Conservation (phyloP, 2,329 filamentous ascomycete genomes). For the Didymella pomorum region DNA sequence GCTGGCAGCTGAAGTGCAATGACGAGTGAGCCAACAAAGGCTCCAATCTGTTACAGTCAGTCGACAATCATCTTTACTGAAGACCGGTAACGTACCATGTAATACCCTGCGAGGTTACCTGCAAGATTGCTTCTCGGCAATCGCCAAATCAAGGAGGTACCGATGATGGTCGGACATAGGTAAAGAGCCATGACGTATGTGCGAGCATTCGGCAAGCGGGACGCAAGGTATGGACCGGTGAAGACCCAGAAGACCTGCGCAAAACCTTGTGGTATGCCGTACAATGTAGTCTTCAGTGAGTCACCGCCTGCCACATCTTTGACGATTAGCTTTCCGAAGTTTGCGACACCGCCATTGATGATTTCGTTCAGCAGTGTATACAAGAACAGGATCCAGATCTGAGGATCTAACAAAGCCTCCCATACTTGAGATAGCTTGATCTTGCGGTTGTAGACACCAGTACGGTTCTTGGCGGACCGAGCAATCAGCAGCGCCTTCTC, state of each 20-base stretch:
- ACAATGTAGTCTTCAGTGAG: constrained; percentile 58
- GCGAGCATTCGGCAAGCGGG: constrained; percentile 59
- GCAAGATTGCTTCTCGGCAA: constrained; percentile 55
- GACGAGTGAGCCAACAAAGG: constrained; percentile 62
- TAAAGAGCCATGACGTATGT: constrained; percentile 63
- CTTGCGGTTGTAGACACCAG: constrained; percentile 55
- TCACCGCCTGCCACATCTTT: constrained; percentile 56
- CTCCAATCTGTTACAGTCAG: constrained; percentile 32
- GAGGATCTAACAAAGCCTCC: constrained; percentile 57
- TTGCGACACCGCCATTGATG: constrained; percentile 63
- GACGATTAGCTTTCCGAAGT: constrained; percentile 65
- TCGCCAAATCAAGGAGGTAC: constrained; percentile 61
- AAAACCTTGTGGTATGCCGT: constrained; percentile 64
- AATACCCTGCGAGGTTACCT: constrained; percentile 60
- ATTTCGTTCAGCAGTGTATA: constrained; percentile 62
- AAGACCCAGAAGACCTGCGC: constrained; percentile 65
- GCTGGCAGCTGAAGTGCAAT: constrained; percentile 63
- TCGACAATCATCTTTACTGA: background rate
- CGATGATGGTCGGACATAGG: constrained; percentile 61
- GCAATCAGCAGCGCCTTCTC: constrained; percentile 57
- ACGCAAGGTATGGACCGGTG: constrained; percentile 61
- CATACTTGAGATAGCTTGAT: constrained; percentile 60
- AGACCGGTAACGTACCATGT: constrained; percentile 45
- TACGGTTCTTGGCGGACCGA: constrained; percentile 50
- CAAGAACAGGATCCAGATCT: constrained; percentile 57